These are phyloP conservation scores for Annulohypoxylon nitens DNA, from an alignment of 495 filamentous ascomycete genomes.

Conservation along the genomic window DNA sequence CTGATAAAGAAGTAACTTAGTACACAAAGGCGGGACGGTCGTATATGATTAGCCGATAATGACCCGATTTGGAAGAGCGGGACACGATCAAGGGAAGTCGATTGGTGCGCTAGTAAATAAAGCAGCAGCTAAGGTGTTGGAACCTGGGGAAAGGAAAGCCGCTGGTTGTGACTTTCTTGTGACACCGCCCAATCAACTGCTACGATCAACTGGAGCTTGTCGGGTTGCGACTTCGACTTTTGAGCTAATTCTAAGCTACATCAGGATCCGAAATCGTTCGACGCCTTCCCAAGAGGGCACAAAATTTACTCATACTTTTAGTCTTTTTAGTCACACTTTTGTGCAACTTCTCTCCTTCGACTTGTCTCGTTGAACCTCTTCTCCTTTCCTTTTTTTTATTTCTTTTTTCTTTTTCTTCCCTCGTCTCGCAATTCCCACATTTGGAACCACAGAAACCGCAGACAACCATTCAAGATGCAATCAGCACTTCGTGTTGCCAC, in stretches of 20 bases:
- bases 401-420: constrained; percentile 15
- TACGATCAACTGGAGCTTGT: constrained; percentile 21
- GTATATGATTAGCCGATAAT: constrained; percentile 25
- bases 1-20: not conserved
- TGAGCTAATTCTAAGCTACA: constrained; percentile 32
- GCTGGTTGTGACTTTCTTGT: constrained; percentile 14
- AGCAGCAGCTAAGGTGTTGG: constrained; percentile 5
- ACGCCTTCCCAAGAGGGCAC: constrained; percentile 14
- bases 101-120: constrained; percentile 42
- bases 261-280: constrained; percentile 44
- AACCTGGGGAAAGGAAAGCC: constrained; percentile 36
- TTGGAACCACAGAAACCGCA: not conserved
- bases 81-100: not conserved
- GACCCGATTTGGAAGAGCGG: constrained; percentile 21
- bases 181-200: constrained; percentile 22
- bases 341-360: constrained; percentile 40
- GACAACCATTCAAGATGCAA: constrained; percentile 45
- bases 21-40: not conserved
- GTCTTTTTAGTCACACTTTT: constrained; percentile 24
- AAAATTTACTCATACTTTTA: constrained; percentile 40
- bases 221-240: constrained; percentile 18
- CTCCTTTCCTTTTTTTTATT: constrained; percentile 34
- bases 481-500: constrained; percentile 48
- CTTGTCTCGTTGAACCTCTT: constrained; percentile 14
- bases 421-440: not conserved